Conservation (phyloP, 148 eudicot species). For the Beta vulgaris region DNA sequence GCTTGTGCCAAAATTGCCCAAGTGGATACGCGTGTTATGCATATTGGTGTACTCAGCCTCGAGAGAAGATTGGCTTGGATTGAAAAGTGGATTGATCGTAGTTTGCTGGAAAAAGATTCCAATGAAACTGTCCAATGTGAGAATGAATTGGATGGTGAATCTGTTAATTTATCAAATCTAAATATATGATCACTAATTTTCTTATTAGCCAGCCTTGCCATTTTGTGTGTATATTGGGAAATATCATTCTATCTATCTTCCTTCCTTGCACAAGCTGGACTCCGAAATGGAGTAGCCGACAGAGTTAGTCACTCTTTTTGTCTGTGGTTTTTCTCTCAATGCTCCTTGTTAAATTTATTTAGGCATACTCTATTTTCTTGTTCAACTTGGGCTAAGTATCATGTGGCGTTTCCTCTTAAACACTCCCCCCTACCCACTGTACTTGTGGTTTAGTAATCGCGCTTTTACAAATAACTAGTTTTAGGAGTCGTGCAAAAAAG, state of each 20-base stretch:
- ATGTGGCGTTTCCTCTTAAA: no score
- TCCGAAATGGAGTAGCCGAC: no score
- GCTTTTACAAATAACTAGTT: no score
- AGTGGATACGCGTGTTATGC: slow-evolving; percentile 72
- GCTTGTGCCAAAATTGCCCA: slow-evolving; percentile 67
- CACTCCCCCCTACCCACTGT: no score
- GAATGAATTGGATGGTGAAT: background rate
- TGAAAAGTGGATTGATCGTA: slow-evolving; percentile 56
- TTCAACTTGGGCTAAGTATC: no score
- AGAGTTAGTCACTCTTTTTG: no score
- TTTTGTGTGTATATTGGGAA: background rate
- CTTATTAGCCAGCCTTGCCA: background rate
- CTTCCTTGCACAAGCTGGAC: no score
- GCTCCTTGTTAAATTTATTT: no score
- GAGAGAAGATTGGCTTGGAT: slow-evolving; percentile 72
- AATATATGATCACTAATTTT: background rate
- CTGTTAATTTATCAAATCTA: slow-evolving; percentile 1
- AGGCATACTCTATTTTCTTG: no score
- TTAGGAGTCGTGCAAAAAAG: no score
- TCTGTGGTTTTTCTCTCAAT: no score
- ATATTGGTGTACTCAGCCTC: slow-evolving; percentile 54
- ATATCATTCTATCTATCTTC: background rate
- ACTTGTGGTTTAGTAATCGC: no score
- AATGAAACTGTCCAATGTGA: slow-evolving; percentile 25
- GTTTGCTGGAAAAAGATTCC: slow-evolving; percentile 30